Evolutionary conservation across 2,329 filamentous ascomycete species (phyloP), one percentile per base, ranked within the genome.

Genomic region (Chaetothyriales sp.): DNA sequence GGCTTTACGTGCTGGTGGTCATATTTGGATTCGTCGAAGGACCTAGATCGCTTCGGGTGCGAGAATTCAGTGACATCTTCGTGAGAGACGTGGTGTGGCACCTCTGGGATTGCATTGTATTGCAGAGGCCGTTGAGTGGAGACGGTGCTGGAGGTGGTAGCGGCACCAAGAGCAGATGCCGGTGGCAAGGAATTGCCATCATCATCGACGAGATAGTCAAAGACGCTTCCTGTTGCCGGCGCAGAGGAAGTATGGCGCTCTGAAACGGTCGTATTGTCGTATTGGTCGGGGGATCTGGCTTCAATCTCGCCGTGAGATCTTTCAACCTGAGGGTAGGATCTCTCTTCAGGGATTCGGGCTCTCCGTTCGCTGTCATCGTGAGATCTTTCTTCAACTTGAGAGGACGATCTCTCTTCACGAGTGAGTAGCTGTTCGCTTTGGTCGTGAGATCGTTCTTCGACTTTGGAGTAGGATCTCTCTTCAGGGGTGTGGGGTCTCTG

Each of bases 191-290:
- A 18, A 1, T 47, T 42, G n/a, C 45, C 49, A 9, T 50, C 48
- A 19, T 46, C 43, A 19, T 53, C 49, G 5, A 48, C 48, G 15
- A 54, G 42, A 28, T 53, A 51, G 26, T 55, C 48, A 25, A 51
- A 52, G 12, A 52, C 53, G 25, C 48, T 51, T n/a, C 53, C 50
- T 9, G n/a, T 49, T 15, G 15, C 49, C 10, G 44, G 44, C 5
- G 47, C n/a, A n/a, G 46, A 26, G n/a, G 51, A 18, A 10, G 39
- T 6, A 12, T 39, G 8, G 6, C 9, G 32, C 22, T 2, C 44
- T 15, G 18, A 15, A 22, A 18, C 22, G 22, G 32, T n/a, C 8
- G 48, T 25, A 36, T 44, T 39, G 43, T 32, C 26, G 18, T 12
- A 8, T 7, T 22, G 44, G 20, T n/a, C 22, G 2, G 44, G 8